Evolutionary conservation across 139 green algal genomes (phyloP).

Genomic region (Chlorella vulgaris): DNA sequence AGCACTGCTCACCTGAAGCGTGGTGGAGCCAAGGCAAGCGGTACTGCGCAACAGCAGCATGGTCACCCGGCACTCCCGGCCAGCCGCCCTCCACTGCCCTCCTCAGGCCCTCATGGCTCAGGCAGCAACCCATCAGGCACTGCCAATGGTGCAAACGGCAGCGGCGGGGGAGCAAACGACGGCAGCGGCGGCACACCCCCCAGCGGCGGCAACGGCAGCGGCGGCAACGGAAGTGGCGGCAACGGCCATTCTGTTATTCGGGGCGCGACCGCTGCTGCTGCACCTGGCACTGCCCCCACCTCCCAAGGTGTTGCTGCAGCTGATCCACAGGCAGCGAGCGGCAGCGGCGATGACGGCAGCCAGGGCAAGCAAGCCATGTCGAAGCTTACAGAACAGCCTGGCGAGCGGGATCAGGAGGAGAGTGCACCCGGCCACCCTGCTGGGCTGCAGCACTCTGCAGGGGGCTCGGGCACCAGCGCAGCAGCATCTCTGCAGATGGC

Average conservation of each 20-base stretch:
- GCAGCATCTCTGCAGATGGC: neutral
- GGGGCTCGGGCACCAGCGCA: neutral
- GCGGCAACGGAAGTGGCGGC: conserved; percentile 15
- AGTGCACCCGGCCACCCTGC: too few relatives aligned
- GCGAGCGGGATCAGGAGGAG: neutral
- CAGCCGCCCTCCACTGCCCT: neutral
- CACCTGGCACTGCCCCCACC: neutral
- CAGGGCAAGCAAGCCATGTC: conserved; percentile 21
- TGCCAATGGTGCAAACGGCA: neutral
- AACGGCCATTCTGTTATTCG: conserved; percentile 24
- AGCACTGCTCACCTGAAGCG: conserved; percentile 27
- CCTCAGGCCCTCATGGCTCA: neutral
- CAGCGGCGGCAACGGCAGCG: conserved; percentile 20
- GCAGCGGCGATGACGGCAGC: conserved; percentile 19
- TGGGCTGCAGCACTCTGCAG: too few relatives aligned
- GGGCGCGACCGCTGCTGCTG: neutral
- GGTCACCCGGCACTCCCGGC: neutral
- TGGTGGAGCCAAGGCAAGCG: conserved; percentile 5
- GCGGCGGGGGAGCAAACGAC: neutral
- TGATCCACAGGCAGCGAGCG: neutral
- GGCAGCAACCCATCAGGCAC: conserved; percentile 1
- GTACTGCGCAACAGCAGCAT: neutral
- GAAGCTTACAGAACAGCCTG: conserved; percentile 26
- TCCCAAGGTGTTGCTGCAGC: neutral
- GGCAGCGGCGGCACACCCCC: conserved; percentile 8